These are phyloP conservation scores for Tubosaeta brunneosetosa DNA, from an alignment of 768 basidiomycete species.

Conservation along the genomic window DNA sequence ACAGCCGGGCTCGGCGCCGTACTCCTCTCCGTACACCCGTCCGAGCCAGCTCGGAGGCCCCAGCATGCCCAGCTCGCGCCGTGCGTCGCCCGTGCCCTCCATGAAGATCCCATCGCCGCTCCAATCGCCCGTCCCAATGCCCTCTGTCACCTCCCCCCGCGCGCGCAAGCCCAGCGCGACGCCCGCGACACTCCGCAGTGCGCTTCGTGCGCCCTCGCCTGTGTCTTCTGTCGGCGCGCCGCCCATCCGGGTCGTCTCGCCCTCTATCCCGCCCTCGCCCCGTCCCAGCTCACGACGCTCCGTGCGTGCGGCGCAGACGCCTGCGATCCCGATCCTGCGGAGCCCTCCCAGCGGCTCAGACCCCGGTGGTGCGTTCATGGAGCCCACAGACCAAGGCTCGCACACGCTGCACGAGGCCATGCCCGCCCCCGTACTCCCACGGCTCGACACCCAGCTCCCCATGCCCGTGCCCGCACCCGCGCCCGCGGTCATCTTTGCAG, in stretches of 20 bases:
- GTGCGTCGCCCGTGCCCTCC: constrained; percentile 2
- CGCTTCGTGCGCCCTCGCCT: not conserved
- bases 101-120: not conserved
- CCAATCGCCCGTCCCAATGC: not conserved
- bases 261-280: constrained; percentile 10
- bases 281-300: constrained; percentile 7
- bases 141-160: constrained; percentile 8
- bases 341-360: not conserved
- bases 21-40: constrained; percentile 14
- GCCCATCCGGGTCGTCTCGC: constrained; percentile 16
- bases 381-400: constrained; percentile 8
- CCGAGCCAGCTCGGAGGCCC: not conserved
- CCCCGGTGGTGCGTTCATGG: not conserved
- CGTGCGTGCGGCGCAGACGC: not conserved
- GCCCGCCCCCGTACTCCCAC: not conserved
- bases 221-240: not conserved
- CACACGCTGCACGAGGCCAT: constrained; percentile 17
- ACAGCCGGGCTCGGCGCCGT: no score
- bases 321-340: not conserved
- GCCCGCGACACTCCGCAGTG: not conserved
- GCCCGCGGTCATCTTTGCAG: not conserved
- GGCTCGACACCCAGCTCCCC: not conserved
- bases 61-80: not conserved
- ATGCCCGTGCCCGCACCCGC: no score
- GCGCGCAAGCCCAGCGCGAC: not conserved